These are phyloP conservation scores for Letharia columbiana DNA, from an alignment of 495 filamentous ascomycete genomes.

Conservation along the genomic window DNA sequence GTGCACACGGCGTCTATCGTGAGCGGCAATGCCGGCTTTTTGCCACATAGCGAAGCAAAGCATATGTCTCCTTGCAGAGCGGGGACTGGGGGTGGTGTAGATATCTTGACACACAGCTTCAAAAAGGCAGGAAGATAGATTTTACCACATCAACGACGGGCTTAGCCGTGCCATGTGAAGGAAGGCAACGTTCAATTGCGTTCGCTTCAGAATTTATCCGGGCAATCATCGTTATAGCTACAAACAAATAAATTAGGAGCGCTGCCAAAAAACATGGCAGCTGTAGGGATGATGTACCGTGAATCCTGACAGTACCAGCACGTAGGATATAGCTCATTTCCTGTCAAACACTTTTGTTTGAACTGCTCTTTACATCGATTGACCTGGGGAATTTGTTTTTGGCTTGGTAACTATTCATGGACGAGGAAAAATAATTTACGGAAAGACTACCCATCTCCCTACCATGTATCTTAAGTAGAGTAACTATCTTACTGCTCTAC, in stretches of 20 bases:
- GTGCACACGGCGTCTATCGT: slow-evolving; percentile 5
- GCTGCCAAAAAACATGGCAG: neutral
- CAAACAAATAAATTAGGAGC: neutral
- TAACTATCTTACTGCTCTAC: neutral
- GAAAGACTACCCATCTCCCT: too few species aligned
- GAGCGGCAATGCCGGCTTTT: neutral
- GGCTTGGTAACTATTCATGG: too few species aligned
- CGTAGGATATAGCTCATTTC: neutral
- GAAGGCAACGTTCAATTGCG: neutral
- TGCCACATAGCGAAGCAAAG: neutral
- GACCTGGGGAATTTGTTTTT: too few species aligned
- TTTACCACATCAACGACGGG: neutral
- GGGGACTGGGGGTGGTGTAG: neutral
- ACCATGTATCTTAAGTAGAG: neutral
- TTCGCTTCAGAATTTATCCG: neutral
- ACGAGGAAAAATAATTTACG: too few species aligned
- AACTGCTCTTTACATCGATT: too few species aligned
- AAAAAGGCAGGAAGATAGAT: too few species aligned
- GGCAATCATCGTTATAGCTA: neutral
- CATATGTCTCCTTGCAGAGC: neutral
- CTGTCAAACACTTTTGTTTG: too few species aligned
- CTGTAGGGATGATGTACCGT: neutral
- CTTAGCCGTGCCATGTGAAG: neutral
- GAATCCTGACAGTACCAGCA: neutral
- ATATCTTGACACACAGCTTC: neutral